Evolutionary conservation across 1,284 basidiomycete genomes (phyloP).

Genomic region (Salmacisia buchloeana): DNA sequence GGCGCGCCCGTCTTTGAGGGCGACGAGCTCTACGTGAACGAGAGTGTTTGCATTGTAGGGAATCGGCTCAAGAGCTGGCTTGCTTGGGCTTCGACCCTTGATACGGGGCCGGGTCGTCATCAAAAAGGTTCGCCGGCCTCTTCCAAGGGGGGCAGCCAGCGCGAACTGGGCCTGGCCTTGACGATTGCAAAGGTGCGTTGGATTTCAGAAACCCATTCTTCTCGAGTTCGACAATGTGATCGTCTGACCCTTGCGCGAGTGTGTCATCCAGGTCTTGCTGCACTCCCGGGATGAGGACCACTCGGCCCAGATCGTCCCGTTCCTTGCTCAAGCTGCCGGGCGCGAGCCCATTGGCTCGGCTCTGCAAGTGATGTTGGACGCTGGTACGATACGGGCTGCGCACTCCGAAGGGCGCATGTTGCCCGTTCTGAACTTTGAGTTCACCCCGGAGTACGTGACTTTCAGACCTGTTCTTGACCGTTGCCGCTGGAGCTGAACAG

Average conservation of each 20-base stretch:
- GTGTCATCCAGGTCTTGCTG: background rate
- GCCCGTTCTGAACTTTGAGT: constrained; percentile 3
- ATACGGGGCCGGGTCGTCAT: too few species aligned
- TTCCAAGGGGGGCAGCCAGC: too few species aligned
- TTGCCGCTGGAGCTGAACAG: background rate
- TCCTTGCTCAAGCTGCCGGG: background rate
- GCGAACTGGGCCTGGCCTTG: too few species aligned
- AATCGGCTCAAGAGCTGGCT: background rate
- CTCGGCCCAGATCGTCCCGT: background rate
- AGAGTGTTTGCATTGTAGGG: background rate
- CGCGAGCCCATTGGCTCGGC: background rate
- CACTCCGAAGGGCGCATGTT: background rate
- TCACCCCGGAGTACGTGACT: constrained; percentile 1
- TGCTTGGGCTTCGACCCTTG: background rate
- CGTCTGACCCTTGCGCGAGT: background rate
- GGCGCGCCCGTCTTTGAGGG: background rate
- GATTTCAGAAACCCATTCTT: too few species aligned
- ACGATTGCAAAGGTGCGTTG: too few species aligned
- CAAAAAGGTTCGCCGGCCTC: too few species aligned
- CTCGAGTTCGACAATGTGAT: background rate
- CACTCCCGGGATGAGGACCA: background rate
- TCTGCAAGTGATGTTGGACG: background rate
- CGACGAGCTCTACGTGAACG: background rate
- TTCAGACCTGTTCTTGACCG: background rate
- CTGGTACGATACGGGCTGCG: background rate